These are phyloP conservation scores for Colletotrichum spinosum DNA, from an alignment of 2,329 filamentous ascomycete species.

Conservation along the genomic window DNA sequence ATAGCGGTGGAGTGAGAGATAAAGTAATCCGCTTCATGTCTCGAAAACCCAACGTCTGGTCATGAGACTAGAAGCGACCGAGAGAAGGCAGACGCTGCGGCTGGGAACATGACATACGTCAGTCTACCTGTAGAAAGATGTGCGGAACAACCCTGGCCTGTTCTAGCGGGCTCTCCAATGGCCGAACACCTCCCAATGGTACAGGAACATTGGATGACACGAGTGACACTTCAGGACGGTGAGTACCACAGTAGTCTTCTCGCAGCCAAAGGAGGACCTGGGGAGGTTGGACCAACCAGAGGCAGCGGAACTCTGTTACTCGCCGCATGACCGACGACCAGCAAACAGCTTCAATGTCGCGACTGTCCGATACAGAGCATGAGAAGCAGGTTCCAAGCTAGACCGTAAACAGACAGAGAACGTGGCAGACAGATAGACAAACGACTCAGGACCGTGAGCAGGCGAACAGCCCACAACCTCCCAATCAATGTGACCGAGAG, in stretches of 20 bases:
- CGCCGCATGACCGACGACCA: no score
- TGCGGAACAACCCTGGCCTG: not conserved
- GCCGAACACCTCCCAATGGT: not conserved
- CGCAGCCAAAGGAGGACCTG: not conserved
- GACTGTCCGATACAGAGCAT: not conserved
- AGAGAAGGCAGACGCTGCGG: constrained; percentile 3
- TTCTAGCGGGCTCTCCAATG: not conserved
- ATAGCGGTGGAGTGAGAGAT: not conserved
- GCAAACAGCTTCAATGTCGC: not conserved
- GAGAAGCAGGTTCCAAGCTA: constrained; percentile 13
- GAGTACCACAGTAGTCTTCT: not conserved
- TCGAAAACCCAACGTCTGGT: constrained; percentile 1
- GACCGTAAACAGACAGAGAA: not conserved
- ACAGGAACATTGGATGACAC: constrained; percentile 19
- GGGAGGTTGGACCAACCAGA: not conserved
- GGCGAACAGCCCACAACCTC: not conserved
- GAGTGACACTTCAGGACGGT: constrained; percentile 9
- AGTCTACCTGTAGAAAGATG: not conserved
- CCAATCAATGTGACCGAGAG: not conserved
- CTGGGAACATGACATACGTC: constrained; percentile 11
- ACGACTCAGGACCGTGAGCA: constrained; percentile 3
- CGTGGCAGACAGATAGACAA: constrained; percentile 11
- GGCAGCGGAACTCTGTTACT: no score
- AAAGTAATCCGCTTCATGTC: not conserved
- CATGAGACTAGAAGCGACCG: not conserved